Evolutionary conservation across 2,329 filamentous ascomycete species (phyloP), one percentile per base, ranked within the genome.

Genomic region (Trichophaea hybrida): DNA sequence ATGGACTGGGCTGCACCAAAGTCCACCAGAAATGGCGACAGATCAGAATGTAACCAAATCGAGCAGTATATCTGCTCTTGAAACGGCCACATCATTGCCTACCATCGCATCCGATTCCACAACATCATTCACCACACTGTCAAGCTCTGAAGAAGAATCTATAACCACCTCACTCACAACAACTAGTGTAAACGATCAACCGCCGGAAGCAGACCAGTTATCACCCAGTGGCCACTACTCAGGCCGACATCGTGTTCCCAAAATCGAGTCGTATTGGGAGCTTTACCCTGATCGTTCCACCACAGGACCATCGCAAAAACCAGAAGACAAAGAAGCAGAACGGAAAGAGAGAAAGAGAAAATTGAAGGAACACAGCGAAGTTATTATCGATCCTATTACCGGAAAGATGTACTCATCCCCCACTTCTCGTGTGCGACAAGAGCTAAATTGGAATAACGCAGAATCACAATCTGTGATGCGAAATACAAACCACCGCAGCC

Each of bases 401-500:
- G 52, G 62, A 6, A 56, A 44, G 43, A 49, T 46, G 64, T 65
- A 17, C n/a, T 50, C 55, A 46, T 10, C 5, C 44, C 37, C 43
- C 46, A 24, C 54, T 17, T 33, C 13, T 31, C 15, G 4, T 15
- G n/a, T 2, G 10, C 17, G 46, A 24, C 17, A 17, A 24, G 34
- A 54, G 13, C 46, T 54, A 48, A 40, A 38, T 5, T 10, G 33
- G 8, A 17, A 17, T n/a, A 17, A 10, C 31, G 6, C 17, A 65
- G 63, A 2, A 35, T 65, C 15, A 7, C 13, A 10, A 56, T 65
- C 24, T 63, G 63, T 46, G 64, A 65, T 55, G 64, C 64, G 8
- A 64, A 63, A 60, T 65, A 64, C 44, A 60, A 56, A 33, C 64
- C 60, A 5, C 64, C 64, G 6, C 43, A n/a, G 12, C 54, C 59